phyloP scores from a whole-genome alignment of 2,329 filamentous ascomycete species.

The Diaporthe humulicola region DNA sequence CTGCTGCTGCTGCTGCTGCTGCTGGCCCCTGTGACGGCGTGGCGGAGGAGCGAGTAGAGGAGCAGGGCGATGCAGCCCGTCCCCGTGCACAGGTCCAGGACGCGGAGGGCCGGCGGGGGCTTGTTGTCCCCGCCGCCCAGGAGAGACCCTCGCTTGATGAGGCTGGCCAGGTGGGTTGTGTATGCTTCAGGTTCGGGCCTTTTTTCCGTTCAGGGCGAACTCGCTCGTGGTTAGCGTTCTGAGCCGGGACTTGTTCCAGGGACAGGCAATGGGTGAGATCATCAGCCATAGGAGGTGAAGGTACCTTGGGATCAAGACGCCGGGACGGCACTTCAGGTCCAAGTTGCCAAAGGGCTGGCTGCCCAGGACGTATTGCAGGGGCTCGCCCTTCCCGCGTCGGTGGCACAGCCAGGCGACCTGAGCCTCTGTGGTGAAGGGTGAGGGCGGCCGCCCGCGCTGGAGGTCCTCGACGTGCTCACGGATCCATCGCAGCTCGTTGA shows the following conservation, averaged over 20 bases:
- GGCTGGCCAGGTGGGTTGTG: conserved; percentile 65
- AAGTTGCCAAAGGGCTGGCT: conserved; percentile 89
- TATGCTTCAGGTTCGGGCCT: conserved; percentile 80
- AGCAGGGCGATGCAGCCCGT: conserved; percentile 91
- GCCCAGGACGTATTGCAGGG: conserved; percentile 91
- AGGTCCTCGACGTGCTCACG: conserved; percentile 64
- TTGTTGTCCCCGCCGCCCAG: conserved; percentile 27
- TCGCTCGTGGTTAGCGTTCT: conserved; percentile 6
- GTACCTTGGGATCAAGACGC: conserved; percentile 87
- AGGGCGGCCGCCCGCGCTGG: not conserved
- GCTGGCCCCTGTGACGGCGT: conserved; percentile 51
- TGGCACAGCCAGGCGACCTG: conserved; percentile 58
- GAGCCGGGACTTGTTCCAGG: not conserved
- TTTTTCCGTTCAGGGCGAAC: not conserved
- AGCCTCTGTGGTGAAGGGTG: not conserved
- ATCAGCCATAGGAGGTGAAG: conserved; percentile 33
- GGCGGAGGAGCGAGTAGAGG: conserved; percentile 68
- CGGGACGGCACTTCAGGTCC: conserved; percentile 80
- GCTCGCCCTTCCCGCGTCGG: conserved; percentile 72
- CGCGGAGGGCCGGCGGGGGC: conserved; percentile 56
- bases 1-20: no score
- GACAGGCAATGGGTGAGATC: not conserved
- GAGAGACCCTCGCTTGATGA: conserved; percentile 49
- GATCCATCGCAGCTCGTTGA: conserved; percentile 81
- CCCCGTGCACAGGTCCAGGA: conserved; percentile 91